Evolutionary conservation across 2,329 filamentous ascomycete species (phyloP).

Genomic region (Nigrospora oryzae): DNA sequence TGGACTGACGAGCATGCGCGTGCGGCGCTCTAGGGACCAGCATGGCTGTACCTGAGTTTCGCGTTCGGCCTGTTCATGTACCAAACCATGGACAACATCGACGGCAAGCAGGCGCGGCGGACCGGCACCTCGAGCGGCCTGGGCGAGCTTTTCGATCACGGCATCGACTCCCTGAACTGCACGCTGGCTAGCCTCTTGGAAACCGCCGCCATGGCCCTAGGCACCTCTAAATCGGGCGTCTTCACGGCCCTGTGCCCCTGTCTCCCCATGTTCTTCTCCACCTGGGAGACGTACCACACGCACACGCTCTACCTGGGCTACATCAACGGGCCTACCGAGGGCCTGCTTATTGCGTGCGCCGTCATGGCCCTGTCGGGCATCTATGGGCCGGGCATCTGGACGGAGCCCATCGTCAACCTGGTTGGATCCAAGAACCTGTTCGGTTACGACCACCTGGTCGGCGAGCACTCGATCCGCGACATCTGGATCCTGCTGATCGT

Average conservation of each 20-base stretch:
- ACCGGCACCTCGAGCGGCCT: constrained; percentile 92
- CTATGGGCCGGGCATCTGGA: constrained; percentile 85
- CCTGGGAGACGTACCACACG: constrained; percentile 98
- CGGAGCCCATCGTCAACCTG: constrained; percentile 60
- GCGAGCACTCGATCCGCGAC: constrained; percentile 70
- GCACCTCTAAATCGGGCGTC: constrained; percentile 73
- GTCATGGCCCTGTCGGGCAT: constrained; percentile 84
- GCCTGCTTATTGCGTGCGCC: constrained; percentile 75
- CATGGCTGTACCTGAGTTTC: constrained; percentile 95
- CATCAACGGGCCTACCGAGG: constrained; percentile 96
- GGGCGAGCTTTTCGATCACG: constrained; percentile 96
- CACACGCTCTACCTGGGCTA: constrained; percentile 94
- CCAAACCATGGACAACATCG: constrained; percentile 97
- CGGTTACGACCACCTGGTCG: constrained; percentile 50
- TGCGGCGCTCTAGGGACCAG: constrained; percentile 52
- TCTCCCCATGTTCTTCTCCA: constrained; percentile 98
- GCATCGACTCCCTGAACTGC: constrained; percentile 96
- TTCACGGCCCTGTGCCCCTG: constrained; percentile 89
- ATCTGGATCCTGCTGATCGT: constrained; percentile 74
- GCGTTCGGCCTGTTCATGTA: constrained; percentile 97
- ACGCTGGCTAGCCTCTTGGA: constrained; percentile 86
- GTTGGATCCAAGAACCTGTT: constrained; percentile 50
- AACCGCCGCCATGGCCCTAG: constrained; percentile 87
- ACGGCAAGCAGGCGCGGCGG: constrained; percentile 92
- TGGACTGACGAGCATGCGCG: constrained; percentile 5